Conservation (phyloP, 371 early-diverging fungal genomes). For the Batkoa obscura region DNA sequence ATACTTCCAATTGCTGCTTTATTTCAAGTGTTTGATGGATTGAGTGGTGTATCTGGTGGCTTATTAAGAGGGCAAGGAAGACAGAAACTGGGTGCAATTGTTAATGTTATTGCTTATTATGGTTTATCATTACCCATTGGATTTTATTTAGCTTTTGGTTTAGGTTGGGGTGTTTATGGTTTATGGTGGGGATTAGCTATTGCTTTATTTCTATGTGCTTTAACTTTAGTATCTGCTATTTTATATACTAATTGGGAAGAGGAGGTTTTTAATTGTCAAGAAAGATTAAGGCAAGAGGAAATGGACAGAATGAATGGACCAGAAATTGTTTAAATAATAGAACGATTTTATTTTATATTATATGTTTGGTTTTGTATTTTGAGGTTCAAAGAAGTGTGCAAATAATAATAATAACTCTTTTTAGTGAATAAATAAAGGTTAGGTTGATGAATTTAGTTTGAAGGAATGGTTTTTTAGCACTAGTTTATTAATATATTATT, state of each 20-base stretch:
- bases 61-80: conserved; percentile 50
- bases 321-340: no score
- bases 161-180: conserved; percentile 32
- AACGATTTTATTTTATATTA: no score
- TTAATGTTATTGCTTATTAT: conserved; percentile 41
- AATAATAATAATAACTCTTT: no score
- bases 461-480: no score
- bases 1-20: conserved; percentile 58
- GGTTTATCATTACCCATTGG: conserved; percentile 46
- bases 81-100: conserved; percentile 43
- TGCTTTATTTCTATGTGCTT: conserved; percentile 18
- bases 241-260: conserved; percentile 25
- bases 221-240: conserved; percentile 31
- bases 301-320: no score
- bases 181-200: conserved; percentile 41
- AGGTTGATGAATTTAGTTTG: no score
- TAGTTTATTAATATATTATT: no score
- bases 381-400: no score
- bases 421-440: no score
- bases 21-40: conserved; percentile 54
- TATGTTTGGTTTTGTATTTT: no score
- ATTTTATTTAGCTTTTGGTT: conserved; percentile 31
- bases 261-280: conserved; percentile 20
- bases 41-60: conserved; percentile 48
- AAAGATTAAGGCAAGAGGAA: conserved; percentile 8